Evolutionary conservation across 441 rosid genomes (phyloP), one percentile per base, ranked within the genome.

Genomic region (Viola pubescens): DNA sequence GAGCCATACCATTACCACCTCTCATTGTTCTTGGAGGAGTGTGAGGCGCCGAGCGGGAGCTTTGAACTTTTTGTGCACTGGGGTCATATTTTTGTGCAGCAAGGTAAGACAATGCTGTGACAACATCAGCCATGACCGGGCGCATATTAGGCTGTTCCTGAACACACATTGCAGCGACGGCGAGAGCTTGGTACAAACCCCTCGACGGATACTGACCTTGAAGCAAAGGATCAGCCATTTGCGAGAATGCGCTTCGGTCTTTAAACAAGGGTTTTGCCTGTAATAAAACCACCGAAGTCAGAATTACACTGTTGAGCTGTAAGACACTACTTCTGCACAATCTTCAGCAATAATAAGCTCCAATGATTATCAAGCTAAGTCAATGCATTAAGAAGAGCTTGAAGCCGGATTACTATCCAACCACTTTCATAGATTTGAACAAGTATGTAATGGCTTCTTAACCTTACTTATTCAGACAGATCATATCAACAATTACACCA

Each of bases 231-330:
- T 92, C 97, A 9, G 86, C 97, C 86, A 92, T 89, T 66, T 84
- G 84, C 1, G 89, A 59, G 34, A 92, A 92, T 67, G 82, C 84
- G 69, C 82, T 84, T 65, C 89, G 70, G 73, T 92, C 95, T 71
- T 83, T 83, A 68, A 92, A 92, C 81, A 92, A 72, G 3, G 98
- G 98, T 9, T 83, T 82, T n/a, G 98, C 97, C 98, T 92, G 85
- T 59, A 64, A 63, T 40, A 54, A 42, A 40, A 45, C 13, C n/a
- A 44, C 10, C 4, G 40, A 12, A 56, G 39, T n/a, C 39, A 42
- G 16, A 54, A 48, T 16, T 10, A 4, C 51, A 48, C 5, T 12
- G 45, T 44, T 7, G 9, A 56, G 42, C 44, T 8, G 48, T 38
- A 39, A 48, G 41, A n/a, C 53, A 59, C 26, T 9, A 48, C 7